Evolutionary conservation across 208 protist genomes (phyloP), one percentile per base, ranked within the genome.

Genomic region (Acanthamoeba royreba): DNA sequence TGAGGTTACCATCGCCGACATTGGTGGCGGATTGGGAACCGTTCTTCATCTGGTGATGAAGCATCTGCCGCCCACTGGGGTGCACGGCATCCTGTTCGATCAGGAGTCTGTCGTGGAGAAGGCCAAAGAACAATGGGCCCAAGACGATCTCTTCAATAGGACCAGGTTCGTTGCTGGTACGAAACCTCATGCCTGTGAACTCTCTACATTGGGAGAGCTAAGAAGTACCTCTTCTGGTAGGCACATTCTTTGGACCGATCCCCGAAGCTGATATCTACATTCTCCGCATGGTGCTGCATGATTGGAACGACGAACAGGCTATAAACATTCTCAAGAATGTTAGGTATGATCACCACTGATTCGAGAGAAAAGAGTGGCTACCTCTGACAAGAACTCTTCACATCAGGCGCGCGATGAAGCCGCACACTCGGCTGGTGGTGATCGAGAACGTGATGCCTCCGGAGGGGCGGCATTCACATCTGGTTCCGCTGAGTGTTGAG

Each of bases 251-350:
- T 4, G 61, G 47, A 8, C 15, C 19, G 4, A 22, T 90, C 1
- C 87, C 87, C 2, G 58, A 92, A 31, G 87, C 61, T 4, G 87
- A 92, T 19, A 40, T 92, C 28, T 92, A 53, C 35, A 43, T 92
- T 15, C 63, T 92, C 0, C 55, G 87, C 35, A 92, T 92, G 87
- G 47, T 92, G 0, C 43, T 92, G n/a, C 87, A 92, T 46, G 87
- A 92, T 42, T 92, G 87, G 87, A 85, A 46, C 43, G 74, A 85
- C 25, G 17, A 53, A 5, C 43, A 85, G 35, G 40, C 74, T 8
- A n/a, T 45, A 0, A 19, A 55, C 25, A 85, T 85, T 2, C 43
- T 85, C 38, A 85, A 85, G 43, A 85, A 85, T 42, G 53, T 85
- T 25, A 85, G 74, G 74, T 53, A 19, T 25, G 38, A 35, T 0